Evolutionary conservation across 305 asterid genomes (phyloP).

Genomic region (Fraxinus paxiana): DNA sequence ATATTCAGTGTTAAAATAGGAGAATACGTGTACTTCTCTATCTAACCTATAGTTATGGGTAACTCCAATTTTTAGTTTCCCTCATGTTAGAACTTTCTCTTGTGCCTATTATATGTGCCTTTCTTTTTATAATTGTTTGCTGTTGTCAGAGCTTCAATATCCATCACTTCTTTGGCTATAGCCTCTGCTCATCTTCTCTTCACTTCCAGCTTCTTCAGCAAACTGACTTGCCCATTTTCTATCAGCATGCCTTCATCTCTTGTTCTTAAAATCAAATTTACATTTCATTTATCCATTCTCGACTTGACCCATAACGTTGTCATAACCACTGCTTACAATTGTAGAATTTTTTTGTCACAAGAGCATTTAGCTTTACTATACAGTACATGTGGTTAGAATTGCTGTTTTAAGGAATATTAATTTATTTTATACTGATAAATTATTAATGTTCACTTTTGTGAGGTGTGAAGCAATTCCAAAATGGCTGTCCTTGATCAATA

Average conservation of each 20-base stretch:
- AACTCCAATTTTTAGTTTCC: neutral
- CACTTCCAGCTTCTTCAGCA: neutral
- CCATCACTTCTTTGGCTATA: neutral
- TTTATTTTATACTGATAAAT: slow-evolving; percentile 11
- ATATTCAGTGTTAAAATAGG: neutral
- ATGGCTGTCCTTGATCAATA: slow-evolving; percentile 13
- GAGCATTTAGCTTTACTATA: neutral
- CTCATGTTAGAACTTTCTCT: neutral
- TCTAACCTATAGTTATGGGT: neutral
- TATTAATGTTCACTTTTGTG: slow-evolving; percentile 6
- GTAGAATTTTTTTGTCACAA: neutral
- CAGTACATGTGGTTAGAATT: neutral
- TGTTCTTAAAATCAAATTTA: neutral
- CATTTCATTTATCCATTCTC: neutral
- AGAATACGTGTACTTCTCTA: neutral
- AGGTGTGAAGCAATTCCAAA: slow-evolving; percentile 17
- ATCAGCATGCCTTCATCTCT: neutral
- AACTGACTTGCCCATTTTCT: neutral
- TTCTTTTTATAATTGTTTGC: neutral
- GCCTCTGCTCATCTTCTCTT: neutral
- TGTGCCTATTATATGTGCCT: neutral
- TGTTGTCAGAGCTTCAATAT: neutral
- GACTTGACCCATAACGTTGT: neutral
- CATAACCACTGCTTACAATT: neutral
- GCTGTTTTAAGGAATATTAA: neutral